These are phyloP conservation scores for Mucuna pruriens DNA, from an alignment of 306 rosid species.

Conservation along the genomic window DNA sequence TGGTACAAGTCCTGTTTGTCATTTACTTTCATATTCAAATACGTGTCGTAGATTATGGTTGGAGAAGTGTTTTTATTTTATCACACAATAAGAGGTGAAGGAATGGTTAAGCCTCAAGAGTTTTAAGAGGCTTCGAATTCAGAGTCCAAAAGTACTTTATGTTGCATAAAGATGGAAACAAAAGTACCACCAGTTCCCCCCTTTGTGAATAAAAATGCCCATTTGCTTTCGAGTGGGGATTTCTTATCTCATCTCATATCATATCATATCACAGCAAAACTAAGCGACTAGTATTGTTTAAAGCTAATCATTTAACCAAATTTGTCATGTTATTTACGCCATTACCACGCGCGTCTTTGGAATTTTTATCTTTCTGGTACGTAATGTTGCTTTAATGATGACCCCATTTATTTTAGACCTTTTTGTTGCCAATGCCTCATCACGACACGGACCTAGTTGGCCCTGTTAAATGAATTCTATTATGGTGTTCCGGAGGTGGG, in stretches of 20 bases:
- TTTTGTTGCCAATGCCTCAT: background rate
- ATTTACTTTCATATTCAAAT: background rate
- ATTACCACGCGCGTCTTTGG: background rate
- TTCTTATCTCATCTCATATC: background rate
- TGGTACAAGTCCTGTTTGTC: constrained; percentile 16
- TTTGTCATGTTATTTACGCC: background rate
- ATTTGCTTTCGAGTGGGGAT: background rate
- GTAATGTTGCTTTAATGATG: constrained; percentile 16
- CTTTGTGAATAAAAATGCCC: background rate
- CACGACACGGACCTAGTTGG: background rate
- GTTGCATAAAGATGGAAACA: background rate
- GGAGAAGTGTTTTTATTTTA: background rate
- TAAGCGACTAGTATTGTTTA: background rate
- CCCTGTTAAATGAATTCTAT: background rate
- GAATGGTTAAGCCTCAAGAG: background rate
- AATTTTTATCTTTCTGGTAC: background rate
- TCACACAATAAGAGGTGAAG: background rate
- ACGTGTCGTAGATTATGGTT: background rate
- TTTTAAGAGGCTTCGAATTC: background rate
- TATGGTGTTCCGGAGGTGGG: background rate
- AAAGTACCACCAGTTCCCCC: background rate
- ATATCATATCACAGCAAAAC: background rate
- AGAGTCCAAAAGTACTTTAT: background rate
- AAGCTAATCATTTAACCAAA: background rate
- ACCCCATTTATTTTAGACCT: background rate